A percentile compares a stretch with the other conserved stretches of the same genome.
Evolutionary conservation across 2,329 filamentous ascomycete genomes (phyloP).

Genomic region (Hirsutella minnesotensis): DNA sequence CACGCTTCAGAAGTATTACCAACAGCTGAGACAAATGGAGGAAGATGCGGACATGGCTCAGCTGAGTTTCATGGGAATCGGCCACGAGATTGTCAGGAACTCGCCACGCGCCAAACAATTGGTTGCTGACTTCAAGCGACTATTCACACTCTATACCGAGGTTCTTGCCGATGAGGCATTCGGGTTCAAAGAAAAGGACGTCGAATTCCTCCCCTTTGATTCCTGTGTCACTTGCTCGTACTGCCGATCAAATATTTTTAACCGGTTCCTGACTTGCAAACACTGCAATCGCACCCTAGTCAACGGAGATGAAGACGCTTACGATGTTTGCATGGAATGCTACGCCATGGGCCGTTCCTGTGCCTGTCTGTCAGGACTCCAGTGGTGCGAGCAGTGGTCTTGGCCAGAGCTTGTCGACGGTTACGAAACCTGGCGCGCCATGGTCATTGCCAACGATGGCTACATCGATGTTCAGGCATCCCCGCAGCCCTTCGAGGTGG

Average conservation of each 20-base stretch:
- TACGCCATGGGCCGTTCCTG: conserved; percentile 96
- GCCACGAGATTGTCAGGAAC: conserved; percentile 29
- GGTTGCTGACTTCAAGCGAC: conserved; percentile 67
- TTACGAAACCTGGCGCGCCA: conserved; percentile 72
- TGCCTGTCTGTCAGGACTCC: conserved; percentile 70
- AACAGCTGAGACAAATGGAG: conserved; percentile 43
- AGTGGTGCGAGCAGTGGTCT: conserved; percentile 87
- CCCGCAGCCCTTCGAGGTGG: conserved; percentile 59
- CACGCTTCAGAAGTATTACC: conserved; percentile 67
- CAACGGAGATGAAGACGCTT: conserved; percentile 66
- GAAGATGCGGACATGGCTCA: conserved; percentile 32
- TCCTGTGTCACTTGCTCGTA: conserved; percentile 93
- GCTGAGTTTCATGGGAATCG: conserved; percentile 35
- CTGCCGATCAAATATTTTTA: conserved; percentile 93
- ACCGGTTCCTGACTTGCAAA: conserved; percentile 87
- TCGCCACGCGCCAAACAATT: conserved; percentile 50
- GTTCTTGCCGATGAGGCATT: conserved; percentile 84
- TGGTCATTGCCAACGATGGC: conserved; percentile 64
- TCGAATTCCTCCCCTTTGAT: conserved; percentile 73
- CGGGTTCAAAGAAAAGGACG: conserved; percentile 53
- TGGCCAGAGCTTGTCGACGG: conserved; percentile 69
- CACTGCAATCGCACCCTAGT: conserved; percentile 59
- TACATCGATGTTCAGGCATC: conserved; percentile 53
- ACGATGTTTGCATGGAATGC: conserved; percentile 97
- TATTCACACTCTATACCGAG: conserved; percentile 68